phyloP scores from a whole-genome alignment of 1,139 yeast genomes.

The Debaryomycetaceae sp. region DNA sequence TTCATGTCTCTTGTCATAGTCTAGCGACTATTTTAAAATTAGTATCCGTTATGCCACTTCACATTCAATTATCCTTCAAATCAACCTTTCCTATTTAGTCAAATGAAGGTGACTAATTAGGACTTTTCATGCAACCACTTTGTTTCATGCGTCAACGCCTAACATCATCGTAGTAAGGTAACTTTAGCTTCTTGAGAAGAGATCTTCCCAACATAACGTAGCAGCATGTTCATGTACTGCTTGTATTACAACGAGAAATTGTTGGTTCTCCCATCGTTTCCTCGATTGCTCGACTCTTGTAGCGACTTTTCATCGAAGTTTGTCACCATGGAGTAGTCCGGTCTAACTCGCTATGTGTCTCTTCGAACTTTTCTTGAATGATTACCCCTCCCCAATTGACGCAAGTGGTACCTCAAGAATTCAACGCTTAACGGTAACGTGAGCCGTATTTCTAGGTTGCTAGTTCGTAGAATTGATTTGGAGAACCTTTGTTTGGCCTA shows the following conservation, averaged over 20 bases:
- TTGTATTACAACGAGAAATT: too few relatives aligned
- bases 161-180: background rate
- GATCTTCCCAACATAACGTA: background rate
- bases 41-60: too few relatives aligned
- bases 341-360: too few relatives aligned
- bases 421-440: background rate
- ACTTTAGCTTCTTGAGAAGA: too few relatives aligned
- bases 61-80: background rate
- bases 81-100: background rate
- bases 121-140: background rate
- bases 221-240: background rate
- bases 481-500: background rate
- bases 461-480: background rate
- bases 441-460: background rate
- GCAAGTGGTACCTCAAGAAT: background rate
- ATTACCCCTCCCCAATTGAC: background rate
- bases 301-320: too few relatives aligned
- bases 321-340: too few relatives aligned
- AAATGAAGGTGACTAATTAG: background rate
- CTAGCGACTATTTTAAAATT: too few relatives aligned
- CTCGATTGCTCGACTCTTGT: too few relatives aligned
- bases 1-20: too few relatives aligned
- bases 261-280: too few relatives aligned
- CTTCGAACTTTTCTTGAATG: too few relatives aligned
- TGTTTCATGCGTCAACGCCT: background rate